Conservation (phyloP, 352 stramenopile genomes). For the Phytophthora sp. region DNA sequence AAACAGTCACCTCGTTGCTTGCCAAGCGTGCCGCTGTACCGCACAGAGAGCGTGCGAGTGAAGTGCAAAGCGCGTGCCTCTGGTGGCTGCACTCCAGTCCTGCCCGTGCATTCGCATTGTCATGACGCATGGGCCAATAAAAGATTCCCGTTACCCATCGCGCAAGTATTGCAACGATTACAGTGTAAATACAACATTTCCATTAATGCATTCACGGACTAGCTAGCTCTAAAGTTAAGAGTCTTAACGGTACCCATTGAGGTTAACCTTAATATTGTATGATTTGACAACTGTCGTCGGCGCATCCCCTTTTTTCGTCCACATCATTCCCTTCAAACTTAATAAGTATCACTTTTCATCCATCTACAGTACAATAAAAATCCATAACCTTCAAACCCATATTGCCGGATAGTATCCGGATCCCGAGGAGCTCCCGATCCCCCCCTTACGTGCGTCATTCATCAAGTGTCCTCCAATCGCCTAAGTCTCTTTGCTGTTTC, state of each 20-base stretch:
- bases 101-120: slow-evolving; percentile 21
- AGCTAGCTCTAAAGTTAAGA: too few species aligned
- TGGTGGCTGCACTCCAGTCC: slow-evolving; percentile 28
- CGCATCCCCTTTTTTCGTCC: slow-evolving; percentile 26
- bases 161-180: slow-evolving; percentile 18
- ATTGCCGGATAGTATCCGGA: slow-evolving; percentile 1
- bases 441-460: slow-evolving; percentile 29
- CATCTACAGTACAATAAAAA: slow-evolving; percentile 1
- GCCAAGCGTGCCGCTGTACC: slow-evolving; percentile 26
- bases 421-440: slow-evolving; percentile 3
- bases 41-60: slow-evolving; percentile 29
- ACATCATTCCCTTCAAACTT: background rate
- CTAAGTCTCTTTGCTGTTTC: slow-evolving; percentile 11
- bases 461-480: slow-evolving; percentile 26
- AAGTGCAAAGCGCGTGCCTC: slow-evolving; percentile 36
- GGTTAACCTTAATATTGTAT: too few species aligned
- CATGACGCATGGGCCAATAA: slow-evolving; percentile 23
- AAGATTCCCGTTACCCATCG: slow-evolving; percentile 18
- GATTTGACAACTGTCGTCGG: slow-evolving; percentile 11
- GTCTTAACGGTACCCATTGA: background rate
- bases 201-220: too few species aligned
- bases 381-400: background rate
- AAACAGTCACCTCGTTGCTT: too few species aligned
- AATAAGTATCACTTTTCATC: slow-evolving; percentile 9
- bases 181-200: too few species aligned